Percentiles rank a stretch among this genome's conserved stretches.
Evolutionary conservation across 441 rosid genomes (phyloP).

Genomic region (Hura crepitans): DNA sequence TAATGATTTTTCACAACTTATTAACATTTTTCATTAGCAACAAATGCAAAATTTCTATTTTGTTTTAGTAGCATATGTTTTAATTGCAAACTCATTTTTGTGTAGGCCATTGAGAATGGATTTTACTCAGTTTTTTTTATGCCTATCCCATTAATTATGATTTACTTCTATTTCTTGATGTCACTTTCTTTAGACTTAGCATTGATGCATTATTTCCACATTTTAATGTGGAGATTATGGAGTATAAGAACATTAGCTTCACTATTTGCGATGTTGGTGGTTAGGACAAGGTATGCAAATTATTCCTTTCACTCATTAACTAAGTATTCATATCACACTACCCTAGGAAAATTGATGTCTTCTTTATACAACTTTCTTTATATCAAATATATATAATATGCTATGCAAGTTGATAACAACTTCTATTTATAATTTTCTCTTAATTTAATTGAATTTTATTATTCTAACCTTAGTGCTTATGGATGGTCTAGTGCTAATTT

Average conservation of each 20-base stretch:
- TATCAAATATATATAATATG: neutral
- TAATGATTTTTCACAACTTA: neutral
- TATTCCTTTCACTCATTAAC: neutral
- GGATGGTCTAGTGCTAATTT: conserved; percentile 8
- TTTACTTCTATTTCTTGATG: neutral
- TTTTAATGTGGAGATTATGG: conserved; percentile 65
- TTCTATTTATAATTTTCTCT: neutral
- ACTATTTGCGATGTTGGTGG: conserved; percentile 77
- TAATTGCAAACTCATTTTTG: no score
- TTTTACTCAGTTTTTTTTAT: neutral
- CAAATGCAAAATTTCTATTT: neutral
- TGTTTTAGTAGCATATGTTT: neutral
- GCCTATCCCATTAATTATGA: neutral
- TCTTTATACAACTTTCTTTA: neutral
- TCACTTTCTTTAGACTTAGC: no score
- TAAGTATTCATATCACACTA: neutral
- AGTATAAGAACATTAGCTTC: conserved; percentile 68
- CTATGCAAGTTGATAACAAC: neutral
- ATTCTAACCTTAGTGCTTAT: conserved; percentile 10
- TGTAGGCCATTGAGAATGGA: neutral
- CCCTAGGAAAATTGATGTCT: neutral
- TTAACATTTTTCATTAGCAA: neutral
- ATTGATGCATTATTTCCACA: conserved; percentile 29
- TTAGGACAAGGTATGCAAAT: conserved; percentile 56
- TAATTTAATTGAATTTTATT: neutral